A percentile compares a stretch with the other conserved stretches of the same genome.
Conservation (phyloP, 2,329 filamentous ascomycete species). For the Ceratocystis alfenasii region DNA sequence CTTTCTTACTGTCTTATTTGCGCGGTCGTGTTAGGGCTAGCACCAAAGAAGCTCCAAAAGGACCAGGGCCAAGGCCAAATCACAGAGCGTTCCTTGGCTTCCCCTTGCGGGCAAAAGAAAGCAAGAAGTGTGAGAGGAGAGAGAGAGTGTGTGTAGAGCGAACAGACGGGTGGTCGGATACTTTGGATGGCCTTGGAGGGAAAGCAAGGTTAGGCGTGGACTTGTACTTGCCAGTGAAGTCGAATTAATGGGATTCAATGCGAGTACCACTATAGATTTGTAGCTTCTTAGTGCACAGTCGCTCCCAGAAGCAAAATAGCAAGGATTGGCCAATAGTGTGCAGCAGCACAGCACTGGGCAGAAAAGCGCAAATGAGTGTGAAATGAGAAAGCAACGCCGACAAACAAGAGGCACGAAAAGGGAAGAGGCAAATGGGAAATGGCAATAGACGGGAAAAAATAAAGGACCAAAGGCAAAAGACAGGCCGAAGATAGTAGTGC, state of each 20-base stretch:
- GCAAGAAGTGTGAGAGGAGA: background rate
- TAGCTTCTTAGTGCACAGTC: slow-evolving; percentile 4
- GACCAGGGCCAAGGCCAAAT: background rate
- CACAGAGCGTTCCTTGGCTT: background rate
- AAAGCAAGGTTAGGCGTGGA: background rate
- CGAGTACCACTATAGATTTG: background rate
- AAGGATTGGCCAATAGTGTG: background rate
- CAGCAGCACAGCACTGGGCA: background rate
- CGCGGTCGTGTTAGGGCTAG: background rate
- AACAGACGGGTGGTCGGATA: slow-evolving; percentile 1
- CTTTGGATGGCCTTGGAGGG: background rate
- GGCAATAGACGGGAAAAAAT: background rate
- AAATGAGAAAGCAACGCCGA: background rate
- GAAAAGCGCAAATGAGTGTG: background rate
- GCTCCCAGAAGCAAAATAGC: background rate
- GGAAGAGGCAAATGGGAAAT: background rate
- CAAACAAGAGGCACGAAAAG: background rate
- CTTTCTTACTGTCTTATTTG: background rate
- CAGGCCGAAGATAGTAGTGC: no score
- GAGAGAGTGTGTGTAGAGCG: background rate
- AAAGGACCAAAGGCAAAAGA: no score
- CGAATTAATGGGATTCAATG: slow-evolving; percentile 1
- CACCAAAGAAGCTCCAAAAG: background rate
- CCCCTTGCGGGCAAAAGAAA: background rate
- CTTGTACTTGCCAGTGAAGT: background rate